Evolutionary conservation across 192 early-diverging fungal species (phyloP), one percentile per base, ranked within the genome.

Genomic region (Backusella macrospora): DNA sequence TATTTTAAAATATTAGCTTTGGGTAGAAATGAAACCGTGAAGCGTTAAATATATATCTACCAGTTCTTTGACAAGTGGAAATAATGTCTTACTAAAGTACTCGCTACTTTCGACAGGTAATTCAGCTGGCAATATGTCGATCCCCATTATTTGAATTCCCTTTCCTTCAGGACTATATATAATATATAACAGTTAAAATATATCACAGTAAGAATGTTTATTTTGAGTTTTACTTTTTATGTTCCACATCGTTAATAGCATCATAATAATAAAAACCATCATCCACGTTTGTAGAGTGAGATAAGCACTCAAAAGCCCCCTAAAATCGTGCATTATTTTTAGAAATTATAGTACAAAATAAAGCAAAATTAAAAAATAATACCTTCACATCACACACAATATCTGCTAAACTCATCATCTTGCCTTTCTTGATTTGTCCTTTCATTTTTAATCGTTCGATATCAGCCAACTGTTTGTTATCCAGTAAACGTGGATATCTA

Each of bases 91-190:
- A 72, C 94, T 92, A 83, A 99, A 99, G 82, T 94, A 92, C 78
- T 95, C 84, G 80, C 95, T 96, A 39, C 96, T 94, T 75, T 98
- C 96, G 21, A 97, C 78, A 5, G 98, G 98, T 72, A 99, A 84
- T 83, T 99, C 98, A 3, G 98, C 94, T 1, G 98, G 98, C 45
- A 99, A 81, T 76, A 97, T 99, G 76, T 99, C 98, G 42, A 99
- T 94, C 7, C 95, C 95, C 90, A 98, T 96, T 81, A 99, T 94
- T 78, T 97, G 95, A n/a, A 96, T 89, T 40, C 98, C 98, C 4
- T 83, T 79, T 21, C 86, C 90, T 72, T 94, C 92, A 26, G 90
- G 84, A 71, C 89, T 87, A 71, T 37, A 26, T 34, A 18, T 42
- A 45, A 23, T 34, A 16, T 44, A 43, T 5, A 15, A 42, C 3